phyloP scores from a whole-genome alignment of 176 grass and related monocot species.

The Microstegium vimineum region DNA sequence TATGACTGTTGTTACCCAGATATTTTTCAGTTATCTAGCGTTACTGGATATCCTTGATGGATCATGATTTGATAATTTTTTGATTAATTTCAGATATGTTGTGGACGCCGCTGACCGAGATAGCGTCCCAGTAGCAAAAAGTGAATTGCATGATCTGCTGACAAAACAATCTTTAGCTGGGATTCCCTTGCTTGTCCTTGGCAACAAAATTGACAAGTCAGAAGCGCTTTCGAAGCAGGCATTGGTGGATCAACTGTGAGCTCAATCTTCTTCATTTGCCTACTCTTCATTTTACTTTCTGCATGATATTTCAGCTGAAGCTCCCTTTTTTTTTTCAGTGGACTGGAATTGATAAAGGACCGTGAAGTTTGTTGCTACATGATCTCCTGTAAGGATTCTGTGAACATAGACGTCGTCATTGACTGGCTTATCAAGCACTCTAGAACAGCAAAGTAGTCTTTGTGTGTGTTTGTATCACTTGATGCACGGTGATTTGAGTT shows the following conservation, averaged over 20 bases:
- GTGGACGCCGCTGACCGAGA: constrained; percentile 93
- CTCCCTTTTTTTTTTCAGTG: constrained; percentile 48
- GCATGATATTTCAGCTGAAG: constrained; percentile 28
- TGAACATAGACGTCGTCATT: constrained; percentile 89
- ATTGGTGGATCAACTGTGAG: constrained; percentile 92
- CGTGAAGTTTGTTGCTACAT: constrained; percentile 94
- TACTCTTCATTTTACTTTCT: background rate
- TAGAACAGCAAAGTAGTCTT: constrained; percentile 58
- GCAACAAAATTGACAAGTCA: constrained; percentile 98
- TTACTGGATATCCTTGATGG: too few relatives aligned
- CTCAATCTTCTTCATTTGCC: background rate
- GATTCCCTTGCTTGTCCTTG: constrained; percentile 90
- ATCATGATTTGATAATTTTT: background rate
- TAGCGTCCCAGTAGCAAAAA: constrained; percentile 84
- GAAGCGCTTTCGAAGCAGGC: constrained; percentile 87
- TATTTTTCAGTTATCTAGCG: too few relatives aligned
- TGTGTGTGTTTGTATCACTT: constrained; percentile 24
- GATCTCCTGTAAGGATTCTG: constrained; percentile 98
- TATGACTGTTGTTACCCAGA: background rate
- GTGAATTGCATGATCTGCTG: constrained; percentile 89
- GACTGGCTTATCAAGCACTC: constrained; percentile 99
- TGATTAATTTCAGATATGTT: constrained; percentile 59
- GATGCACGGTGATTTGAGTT: constrained; percentile 35
- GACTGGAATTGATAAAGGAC: constrained; percentile 75
- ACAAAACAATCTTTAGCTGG: constrained; percentile 79